A percentile compares a stretch with the other conserved stretches of the same genome.
Conservation (phyloP, 805 yeast species). For the Candida pseudoglaebosa region DNA sequence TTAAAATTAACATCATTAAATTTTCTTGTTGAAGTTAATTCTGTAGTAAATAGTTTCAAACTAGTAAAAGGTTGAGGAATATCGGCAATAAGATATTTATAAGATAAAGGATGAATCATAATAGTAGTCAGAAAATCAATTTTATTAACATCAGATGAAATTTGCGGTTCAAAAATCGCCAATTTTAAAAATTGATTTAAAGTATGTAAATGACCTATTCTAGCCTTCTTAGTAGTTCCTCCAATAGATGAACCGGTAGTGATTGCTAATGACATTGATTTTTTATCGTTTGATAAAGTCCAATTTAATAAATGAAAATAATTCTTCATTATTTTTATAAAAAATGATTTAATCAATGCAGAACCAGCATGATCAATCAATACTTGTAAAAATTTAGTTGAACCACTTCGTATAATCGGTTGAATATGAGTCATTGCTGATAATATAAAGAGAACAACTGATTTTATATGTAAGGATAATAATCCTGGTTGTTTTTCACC, state of each 20-base stretch:
- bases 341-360: conserved; percentile 57
- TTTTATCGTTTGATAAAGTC: conserved; percentile 46
- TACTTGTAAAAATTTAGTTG: conserved; percentile 62
- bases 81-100: conserved; percentile 49
- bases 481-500: conserved; percentile 50
- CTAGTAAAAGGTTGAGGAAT: conserved; percentile 63
- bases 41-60: conserved; percentile 53
- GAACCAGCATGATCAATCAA: conserved; percentile 53
- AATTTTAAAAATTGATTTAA: conserved; percentile 42
- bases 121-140: conserved; percentile 13
- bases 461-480: conserved; percentile 55
- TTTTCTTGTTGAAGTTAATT: conserved; percentile 11
- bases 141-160: conserved; percentile 8
- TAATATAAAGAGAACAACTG: conserved; percentile 67
- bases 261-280: conserved; percentile 31
- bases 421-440: conserved; percentile 93
- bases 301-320: conserved; percentile 73
- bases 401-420: conserved; percentile 69
- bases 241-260: conserved; percentile 28
- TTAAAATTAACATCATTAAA: conserved; percentile 23
- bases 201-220: conserved; percentile 38
- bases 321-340: conserved; percentile 65
- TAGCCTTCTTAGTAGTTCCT: conserved; percentile 32
- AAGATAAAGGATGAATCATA: conserved; percentile 45
- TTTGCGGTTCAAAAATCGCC: conserved; percentile 33